Conservation (phyloP, 1,139 yeast species). For the Nakaseomyces kungkrabaensis region DNA sequence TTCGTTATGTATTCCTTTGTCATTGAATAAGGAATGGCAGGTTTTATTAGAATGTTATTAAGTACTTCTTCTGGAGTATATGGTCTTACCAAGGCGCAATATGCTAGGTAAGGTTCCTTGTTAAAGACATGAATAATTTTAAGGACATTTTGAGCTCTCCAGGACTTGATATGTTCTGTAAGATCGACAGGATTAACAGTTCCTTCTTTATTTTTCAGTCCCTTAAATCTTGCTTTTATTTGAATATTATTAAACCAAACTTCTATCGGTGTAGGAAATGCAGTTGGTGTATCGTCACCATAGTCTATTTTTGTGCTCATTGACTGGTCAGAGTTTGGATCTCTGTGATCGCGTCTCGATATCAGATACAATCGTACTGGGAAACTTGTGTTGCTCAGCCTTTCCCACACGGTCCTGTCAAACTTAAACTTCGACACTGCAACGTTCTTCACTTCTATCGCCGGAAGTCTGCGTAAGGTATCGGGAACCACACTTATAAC, state of each 20-base stretch:
- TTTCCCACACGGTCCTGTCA: conserved; percentile 2
- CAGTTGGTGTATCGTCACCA: conserved; percentile 8
- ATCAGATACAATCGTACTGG: not conserved
- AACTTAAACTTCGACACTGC: not conserved
- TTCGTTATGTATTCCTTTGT: conserved; percentile 36
- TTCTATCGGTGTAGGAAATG: conserved; percentile 45
- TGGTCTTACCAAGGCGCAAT: not conserved
- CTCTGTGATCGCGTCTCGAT: not conserved
- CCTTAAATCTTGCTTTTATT: conserved; percentile 43
- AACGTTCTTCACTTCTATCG: conserved; percentile 2
- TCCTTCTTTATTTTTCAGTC: conserved; percentile 50
- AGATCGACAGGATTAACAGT: conserved; percentile 61
- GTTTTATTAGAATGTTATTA: conserved; percentile 24
- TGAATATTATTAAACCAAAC: conserved; percentile 39
- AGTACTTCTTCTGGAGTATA: conserved; percentile 31
- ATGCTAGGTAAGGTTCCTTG: not conserved
- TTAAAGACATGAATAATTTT: conserved; percentile 1
- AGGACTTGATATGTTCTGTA: conserved; percentile 34
- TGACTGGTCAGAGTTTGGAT: not conserved
- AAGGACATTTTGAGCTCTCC: not conserved
- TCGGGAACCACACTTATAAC: not conserved
- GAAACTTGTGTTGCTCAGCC: not conserved
- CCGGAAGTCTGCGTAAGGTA: not conserved
- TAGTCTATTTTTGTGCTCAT: conserved; percentile 17
- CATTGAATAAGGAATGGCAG: conserved; percentile 36